phyloP scores from a whole-genome alignment of 306 rosid genomes.

The Rosa chinensis region DNA sequence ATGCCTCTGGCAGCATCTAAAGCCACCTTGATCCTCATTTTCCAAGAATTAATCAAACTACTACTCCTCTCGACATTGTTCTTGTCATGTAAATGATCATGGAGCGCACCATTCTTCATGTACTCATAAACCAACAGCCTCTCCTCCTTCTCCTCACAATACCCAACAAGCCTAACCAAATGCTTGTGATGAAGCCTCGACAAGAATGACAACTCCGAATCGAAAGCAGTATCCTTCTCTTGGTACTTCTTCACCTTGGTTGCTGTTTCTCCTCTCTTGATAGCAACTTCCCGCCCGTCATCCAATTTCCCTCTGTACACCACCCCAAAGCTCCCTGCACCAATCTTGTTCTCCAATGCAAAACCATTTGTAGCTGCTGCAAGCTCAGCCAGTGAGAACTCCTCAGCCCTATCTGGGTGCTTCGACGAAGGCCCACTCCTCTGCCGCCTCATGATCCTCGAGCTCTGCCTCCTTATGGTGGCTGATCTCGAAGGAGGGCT shows the following conservation, averaged over 20 bases:
- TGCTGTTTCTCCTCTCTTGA: slow-evolving; percentile 66
- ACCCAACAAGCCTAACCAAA: slow-evolving; percentile 84
- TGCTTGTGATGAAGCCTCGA: slow-evolving; percentile 91
- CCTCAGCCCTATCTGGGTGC: slow-evolving; percentile 76
- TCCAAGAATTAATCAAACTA: slow-evolving; percentile 72
- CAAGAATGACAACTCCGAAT: slow-evolving; percentile 80
- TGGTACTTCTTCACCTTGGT: slow-evolving; percentile 57
- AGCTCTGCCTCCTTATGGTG: slow-evolving; percentile 65
- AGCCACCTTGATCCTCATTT: slow-evolving; percentile 80
- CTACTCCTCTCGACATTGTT: slow-evolving; percentile 57
- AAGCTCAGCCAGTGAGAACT: slow-evolving; percentile 69
- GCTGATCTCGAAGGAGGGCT: slow-evolving; percentile 62
- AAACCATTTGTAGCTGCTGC: slow-evolving; percentile 62
- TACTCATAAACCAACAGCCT: slow-evolving; percentile 81
- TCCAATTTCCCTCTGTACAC: slow-evolving; percentile 70
- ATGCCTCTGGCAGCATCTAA: slow-evolving; percentile 90
- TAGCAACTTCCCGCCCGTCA: slow-evolving; percentile 84
- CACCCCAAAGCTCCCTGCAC: slow-evolving; percentile 89
- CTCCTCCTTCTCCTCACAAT: slow-evolving; percentile 80
- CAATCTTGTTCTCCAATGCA: slow-evolving; percentile 63
- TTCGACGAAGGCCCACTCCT: slow-evolving; percentile 94
- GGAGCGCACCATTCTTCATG: slow-evolving; percentile 88
- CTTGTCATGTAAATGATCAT: slow-evolving; percentile 71
- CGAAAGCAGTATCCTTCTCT: slow-evolving; percentile 92
- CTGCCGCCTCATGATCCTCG: slow-evolving; percentile 81